These are phyloP conservation scores for Tetrahymena borealis DNA, from an alignment of 73 alveolate species.

Conservation along the genomic window DNA sequence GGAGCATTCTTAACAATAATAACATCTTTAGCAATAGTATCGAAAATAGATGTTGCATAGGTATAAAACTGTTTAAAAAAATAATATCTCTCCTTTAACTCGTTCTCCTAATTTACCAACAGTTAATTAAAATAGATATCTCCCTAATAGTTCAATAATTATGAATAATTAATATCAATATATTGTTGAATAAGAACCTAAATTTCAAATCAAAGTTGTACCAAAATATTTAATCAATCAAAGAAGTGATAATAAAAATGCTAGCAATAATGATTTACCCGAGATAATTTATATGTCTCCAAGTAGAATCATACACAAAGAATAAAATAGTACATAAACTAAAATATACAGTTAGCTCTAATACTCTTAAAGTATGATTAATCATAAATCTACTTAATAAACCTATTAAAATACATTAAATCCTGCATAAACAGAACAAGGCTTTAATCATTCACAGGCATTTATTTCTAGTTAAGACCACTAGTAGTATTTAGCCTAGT, in stretches of 20 bases:
- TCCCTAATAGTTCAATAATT: background rate
- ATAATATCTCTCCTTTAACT: background rate
- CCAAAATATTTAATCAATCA: background rate
- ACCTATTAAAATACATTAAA: background rate
- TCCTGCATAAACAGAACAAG: background rate
- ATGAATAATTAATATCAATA: background rate
- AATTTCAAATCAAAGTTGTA: background rate
- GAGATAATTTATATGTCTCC: background rate
- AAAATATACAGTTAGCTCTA: background rate
- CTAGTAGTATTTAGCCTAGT: too few species aligned
- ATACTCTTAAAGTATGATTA: background rate
- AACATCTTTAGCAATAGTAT: background rate
- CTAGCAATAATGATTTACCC: background rate
- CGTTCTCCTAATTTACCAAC: background rate
- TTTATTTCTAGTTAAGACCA: too few species aligned
- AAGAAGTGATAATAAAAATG: background rate
- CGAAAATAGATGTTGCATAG: background rate
- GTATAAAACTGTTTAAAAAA: background rate
- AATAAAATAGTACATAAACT: background rate
- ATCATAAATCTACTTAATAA: background rate
- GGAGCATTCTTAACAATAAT: background rate
- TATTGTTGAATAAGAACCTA: background rate
- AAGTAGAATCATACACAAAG: background rate
- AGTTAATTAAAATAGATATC: background rate
- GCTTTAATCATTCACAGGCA: too few species aligned